Evolutionary conservation across 768 basidiomycete genomes (phyloP), one percentile per base, ranked within the genome.

Genomic region (Cyathus striatus): DNA sequence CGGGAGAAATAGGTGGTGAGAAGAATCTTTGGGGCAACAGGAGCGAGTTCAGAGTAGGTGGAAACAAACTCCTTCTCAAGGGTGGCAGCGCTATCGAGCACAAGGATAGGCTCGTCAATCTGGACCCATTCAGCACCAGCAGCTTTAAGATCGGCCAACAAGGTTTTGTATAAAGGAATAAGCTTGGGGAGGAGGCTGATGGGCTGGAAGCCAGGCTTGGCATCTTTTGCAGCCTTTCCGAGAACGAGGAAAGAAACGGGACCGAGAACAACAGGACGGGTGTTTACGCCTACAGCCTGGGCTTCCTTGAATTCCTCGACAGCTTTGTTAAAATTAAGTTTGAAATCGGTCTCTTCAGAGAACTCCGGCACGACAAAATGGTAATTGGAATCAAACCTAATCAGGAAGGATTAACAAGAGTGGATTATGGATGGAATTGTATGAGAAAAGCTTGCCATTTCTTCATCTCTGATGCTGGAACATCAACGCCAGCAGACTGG

Each of bases 381-480:
- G 75, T 96, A 98, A 81, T 96, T 97, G 40, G 91, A 93, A 70
- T 96, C 92, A 64, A 93, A 95, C 92, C 91, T 94, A 48, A 49
- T 41, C 37, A 44, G 40, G 38, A 42, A 17, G 40, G 40, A 13
- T 35, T 40, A 42, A 44, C 46, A 24, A 45, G 18, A 24, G 25
- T 23, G 30, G 41, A 27, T 17, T 23, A 37, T 27, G 44, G 21
- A 26, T 30, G 20, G 20, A 16, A 17, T 17, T 44, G 42, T 22
- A 43, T 16, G 20, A 24, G 26, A 34, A 30, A 26, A 23, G 72
- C 83, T 55, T 60, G 90, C 95, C 96, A 99, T 70, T 98, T 98
- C 80, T 96, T 97, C 96, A 98, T 98, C 75, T 97, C 94, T 50
- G 81, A 91, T 38, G 94, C 92, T 39, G 90, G 91, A 51, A 98